Evolutionary conservation across 495 filamentous ascomycete genomes (phyloP).

Genomic region (Zalerion maritima): DNA sequence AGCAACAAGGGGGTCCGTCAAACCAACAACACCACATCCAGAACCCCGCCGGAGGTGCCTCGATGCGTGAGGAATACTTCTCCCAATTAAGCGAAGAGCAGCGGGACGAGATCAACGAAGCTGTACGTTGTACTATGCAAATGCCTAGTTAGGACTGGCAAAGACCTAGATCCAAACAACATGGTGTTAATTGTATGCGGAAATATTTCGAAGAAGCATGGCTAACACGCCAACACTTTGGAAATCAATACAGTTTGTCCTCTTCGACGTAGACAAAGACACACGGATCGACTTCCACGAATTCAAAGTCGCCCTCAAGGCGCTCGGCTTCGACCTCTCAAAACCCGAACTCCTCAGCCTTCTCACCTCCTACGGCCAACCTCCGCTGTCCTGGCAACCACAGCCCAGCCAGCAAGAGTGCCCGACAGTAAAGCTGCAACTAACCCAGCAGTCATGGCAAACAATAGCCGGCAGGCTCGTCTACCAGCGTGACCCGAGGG

Average conservation of each 20-base stretch:
- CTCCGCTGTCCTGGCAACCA: slow-evolving; percentile 22
- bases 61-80: slow-evolving; percentile 21
- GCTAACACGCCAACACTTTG: slow-evolving; percentile 1
- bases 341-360: slow-evolving; percentile 68
- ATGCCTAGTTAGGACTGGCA: too few relatives aligned
- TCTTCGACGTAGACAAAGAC: slow-evolving; percentile 97
- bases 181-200: neutral
- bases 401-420: slow-evolving; percentile 31
- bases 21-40: slow-evolving; percentile 24
- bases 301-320: slow-evolving; percentile 93
- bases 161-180: too few relatives aligned
- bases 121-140: slow-evolving; percentile 38
- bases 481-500: slow-evolving; percentile 63
- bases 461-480: slow-evolving; percentile 69
- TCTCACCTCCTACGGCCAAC: slow-evolving; percentile 57
- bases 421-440: slow-evolving; percentile 39
- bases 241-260: slow-evolving; percentile 51
- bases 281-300: slow-evolving; percentile 91
- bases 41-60: slow-evolving; percentile 13
- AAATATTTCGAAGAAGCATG: slow-evolving; percentile 7
- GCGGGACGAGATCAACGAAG: slow-evolving; percentile 77
- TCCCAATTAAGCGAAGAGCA: slow-evolving; percentile 81
- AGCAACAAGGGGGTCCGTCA: slow-evolving; percentile 21
- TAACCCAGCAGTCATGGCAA: slow-evolving; percentile 61
- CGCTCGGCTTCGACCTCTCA: slow-evolving; percentile 80